These are phyloP conservation scores for Aspergillus cejpii DNA, from an alignment of 2,329 filamentous ascomycete genomes.

Conservation along the genomic window DNA sequence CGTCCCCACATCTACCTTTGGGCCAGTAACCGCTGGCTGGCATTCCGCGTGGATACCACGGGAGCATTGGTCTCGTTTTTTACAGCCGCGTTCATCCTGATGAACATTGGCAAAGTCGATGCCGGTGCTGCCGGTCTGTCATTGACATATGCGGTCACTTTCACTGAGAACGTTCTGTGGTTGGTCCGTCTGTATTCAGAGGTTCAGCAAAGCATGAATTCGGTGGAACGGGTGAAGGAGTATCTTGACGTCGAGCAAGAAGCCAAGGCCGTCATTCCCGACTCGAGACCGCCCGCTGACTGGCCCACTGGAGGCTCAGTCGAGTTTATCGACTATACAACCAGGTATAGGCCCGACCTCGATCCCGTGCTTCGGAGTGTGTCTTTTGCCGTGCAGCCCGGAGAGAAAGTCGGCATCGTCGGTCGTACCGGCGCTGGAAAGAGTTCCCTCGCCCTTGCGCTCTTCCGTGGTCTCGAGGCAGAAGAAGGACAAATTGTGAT, in stretches of 20 bases:
- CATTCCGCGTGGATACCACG: constrained; percentile 82
- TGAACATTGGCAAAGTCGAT: constrained; percentile 75
- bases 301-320: constrained; percentile 85
- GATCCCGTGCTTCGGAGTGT: constrained; percentile 79
- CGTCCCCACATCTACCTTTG: constrained; percentile 94
- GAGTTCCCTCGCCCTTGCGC: constrained; percentile 83
- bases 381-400: constrained; percentile 75
- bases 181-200: constrained; percentile 86
- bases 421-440: constrained; percentile 94
- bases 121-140: constrained; percentile 89
- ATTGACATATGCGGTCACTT: constrained; percentile 90
- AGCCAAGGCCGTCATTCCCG: constrained; percentile 67
- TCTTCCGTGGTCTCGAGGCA: constrained; percentile 90
- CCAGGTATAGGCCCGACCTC: constrained; percentile 78
- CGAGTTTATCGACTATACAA: constrained; percentile 83
- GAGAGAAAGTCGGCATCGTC: constrained; percentile 92
- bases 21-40: constrained; percentile 94
- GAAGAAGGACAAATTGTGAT: constrained; percentile 84
- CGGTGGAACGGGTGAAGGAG: constrained; percentile 93
- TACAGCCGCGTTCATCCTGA: constrained; percentile 81
- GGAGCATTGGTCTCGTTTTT: constrained; percentile 92
- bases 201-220: constrained; percentile 99
- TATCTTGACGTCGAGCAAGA: constrained; percentile 96
- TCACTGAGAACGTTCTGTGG: constrained; percentile 96
- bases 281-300: constrained; percentile 66